A percentile compares a stretch with the other conserved stretches of the same genome.
These are phyloP conservation scores for Hyaloscypha bicolor DNA, from an alignment of 495 filamentous ascomycete species.

Conservation along the genomic window DNA sequence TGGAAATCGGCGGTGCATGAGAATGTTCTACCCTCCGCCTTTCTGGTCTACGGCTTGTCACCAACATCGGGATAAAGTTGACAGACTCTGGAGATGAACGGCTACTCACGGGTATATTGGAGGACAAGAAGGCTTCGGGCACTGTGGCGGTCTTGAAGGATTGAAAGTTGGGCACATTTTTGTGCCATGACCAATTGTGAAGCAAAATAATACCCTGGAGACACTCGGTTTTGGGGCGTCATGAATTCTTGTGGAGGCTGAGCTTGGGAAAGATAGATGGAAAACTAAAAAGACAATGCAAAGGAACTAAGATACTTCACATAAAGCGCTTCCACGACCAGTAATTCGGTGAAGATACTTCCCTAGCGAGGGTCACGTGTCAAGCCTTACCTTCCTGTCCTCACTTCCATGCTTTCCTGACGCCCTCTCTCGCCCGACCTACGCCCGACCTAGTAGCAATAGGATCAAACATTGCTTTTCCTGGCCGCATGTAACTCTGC, in stretches of 20 bases:
- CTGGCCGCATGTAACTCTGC: not conserved
- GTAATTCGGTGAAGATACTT: not conserved
- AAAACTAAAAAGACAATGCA: not conserved
- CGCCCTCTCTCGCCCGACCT: not conserved
- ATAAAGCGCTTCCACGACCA: not conserved
- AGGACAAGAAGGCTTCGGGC: not conserved
- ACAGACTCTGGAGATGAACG: not conserved
- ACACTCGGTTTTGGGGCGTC: not conserved
- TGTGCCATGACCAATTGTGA: not conserved
- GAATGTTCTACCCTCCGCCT: not conserved
- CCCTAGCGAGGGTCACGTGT: not conserved
- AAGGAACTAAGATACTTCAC: not conserved
- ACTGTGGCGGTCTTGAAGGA: not conserved
- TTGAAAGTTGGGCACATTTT: not conserved
- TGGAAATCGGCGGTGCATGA: not conserved
- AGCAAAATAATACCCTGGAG: not conserved
- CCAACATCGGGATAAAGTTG: not conserved
- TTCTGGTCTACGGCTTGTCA: constrained; percentile 1
- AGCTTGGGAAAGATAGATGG: not conserved
- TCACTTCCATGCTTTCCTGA: not conserved
- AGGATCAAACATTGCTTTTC: not conserved
- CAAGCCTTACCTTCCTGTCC: not conserved
- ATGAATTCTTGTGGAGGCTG: not conserved
- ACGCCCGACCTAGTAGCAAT: not conserved
- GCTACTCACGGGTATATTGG: not conserved